These are phyloP conservation scores for Guyanaporus albipodus DNA, from an alignment of 768 basidiomycete genomes.

Conservation along the genomic window DNA sequence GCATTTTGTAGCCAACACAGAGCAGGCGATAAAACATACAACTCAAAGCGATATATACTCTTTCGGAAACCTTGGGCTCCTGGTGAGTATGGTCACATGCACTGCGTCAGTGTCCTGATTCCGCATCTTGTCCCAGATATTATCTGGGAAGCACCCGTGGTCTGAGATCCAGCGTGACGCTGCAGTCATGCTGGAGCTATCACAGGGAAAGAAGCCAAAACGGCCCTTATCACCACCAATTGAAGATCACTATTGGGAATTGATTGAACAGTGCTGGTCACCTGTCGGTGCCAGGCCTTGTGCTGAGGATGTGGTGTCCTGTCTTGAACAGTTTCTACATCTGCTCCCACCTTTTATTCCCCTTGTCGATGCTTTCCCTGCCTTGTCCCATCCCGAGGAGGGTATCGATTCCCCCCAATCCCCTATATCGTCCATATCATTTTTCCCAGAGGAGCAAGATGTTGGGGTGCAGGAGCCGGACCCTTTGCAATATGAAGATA, in stretches of 20 bases:
- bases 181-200: conserved; percentile 4
- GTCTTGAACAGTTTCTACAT: background rate
- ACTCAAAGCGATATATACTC: conserved; percentile 15
- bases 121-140: conserved; percentile 15
- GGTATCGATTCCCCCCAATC: no score
- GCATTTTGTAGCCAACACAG: conserved; percentile 18
- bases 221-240: background rate
- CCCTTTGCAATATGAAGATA: no score
- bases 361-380: no score
- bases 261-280: conserved; percentile 6
- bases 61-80: conserved; percentile 29
- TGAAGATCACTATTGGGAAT: conserved; percentile 1
- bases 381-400: no score
- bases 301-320: background rate
- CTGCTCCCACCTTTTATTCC: background rate
- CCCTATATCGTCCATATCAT: no score
- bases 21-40: background rate
- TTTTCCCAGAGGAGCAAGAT: no score
- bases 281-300: background rate
- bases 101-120: background rate
- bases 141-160: conserved; percentile 9
- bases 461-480: no score
- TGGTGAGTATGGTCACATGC: conserved; percentile 4
- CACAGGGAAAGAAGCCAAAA: background rate
- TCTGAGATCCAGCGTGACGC: background rate